Base-by-base conservation (phyloP, 2,329 filamentous ascomycete genomes). In the Exophiala phaeomuriformis region DNA sequence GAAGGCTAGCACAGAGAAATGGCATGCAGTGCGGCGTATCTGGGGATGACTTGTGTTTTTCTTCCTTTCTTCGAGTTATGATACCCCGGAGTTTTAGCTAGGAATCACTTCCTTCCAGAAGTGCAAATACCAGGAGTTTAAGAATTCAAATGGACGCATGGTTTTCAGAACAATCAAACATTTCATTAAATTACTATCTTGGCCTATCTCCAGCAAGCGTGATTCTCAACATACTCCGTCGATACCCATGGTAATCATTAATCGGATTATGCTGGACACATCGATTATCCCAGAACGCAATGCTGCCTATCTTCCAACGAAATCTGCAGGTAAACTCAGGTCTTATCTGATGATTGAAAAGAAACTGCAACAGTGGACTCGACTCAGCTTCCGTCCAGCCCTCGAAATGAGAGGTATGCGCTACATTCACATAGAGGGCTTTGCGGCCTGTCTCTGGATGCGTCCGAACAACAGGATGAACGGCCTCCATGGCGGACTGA, bases 241-340 rank as follows among this genome's bases (percentile, higher is more conserved):
- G 52, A 35, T 50, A 58, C 4, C 59, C 59, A 52, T 61, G 57
- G 30, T 61, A 61, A 33, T 61, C 59, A 50, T 60, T 62, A 39
- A 62, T 57, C 1, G 60, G 60, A 45, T 62, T 59, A 35, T 62
- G 60, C 45, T 59, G 55, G 3, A 52, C 56, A 28, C 58, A 69
- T 65, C 72, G 61, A 56, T 78, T 77, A 51, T 78, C 76, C 75
- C 75, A 78, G 64, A 78, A 73, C 1, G 75, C 75, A 3, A 77
- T 71, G 31, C 71, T 73, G 0, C 75, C 75, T 4, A 73, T 71
- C 0, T 68, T 63, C 75, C 76, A 78, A 55, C 75, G 77, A 69
- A 74, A 77, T 2, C 75, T 66, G 4, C 60, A 62, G 5, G 60
- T 62, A 19, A 60, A 60, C 46, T 62, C 60, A 27, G 60, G 60